Evolutionary conservation across 208 protist species (phyloP).

Genomic region (Leishmania aethiopica): DNA sequence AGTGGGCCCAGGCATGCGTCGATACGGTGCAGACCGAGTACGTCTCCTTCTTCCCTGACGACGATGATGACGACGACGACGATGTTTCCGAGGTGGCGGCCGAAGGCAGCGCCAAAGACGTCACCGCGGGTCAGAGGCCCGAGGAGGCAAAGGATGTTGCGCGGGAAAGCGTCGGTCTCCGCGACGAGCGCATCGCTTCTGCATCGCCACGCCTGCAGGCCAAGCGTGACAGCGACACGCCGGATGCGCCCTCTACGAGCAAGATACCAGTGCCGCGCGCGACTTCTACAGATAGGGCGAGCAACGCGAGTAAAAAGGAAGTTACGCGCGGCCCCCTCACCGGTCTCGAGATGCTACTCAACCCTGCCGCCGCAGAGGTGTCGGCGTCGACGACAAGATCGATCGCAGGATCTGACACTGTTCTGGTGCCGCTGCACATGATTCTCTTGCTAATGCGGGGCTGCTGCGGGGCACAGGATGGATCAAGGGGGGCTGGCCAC

Average conservation of each 20-base stretch:
- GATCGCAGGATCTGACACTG: conserved; percentile 17
- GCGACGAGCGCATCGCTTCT: not conserved
- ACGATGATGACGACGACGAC: not conserved
- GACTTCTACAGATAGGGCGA: not conserved
- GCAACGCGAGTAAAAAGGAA: not conserved
- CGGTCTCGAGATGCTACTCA: conserved; percentile 10
- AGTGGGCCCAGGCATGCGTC: conserved; percentile 28
- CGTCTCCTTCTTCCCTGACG: conserved; percentile 14
- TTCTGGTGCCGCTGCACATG: conserved; percentile 53
- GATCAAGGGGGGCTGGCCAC: not conserved
- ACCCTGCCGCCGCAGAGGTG: conserved; percentile 1
- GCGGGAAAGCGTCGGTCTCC: not conserved
- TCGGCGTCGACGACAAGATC: conserved; percentile 11
- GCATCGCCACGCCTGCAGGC: not conserved
- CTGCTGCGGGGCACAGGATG: conserved; percentile 29
- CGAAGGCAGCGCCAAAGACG: not conserved
- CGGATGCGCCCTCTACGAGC: not conserved
- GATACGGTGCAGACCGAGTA: conserved; percentile 13
- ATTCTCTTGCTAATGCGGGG: conserved; percentile 65
- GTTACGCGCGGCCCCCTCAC: not conserved
- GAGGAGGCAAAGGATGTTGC: not conserved
- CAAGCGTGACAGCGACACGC: not conserved
- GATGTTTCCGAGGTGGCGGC: not conserved
- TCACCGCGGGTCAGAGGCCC: too few relatives aligned
- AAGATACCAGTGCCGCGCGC: not conserved